phyloP scores from a whole-genome alignment of 768 basidiomycete species.

The Agrocybe pediades region DNA sequence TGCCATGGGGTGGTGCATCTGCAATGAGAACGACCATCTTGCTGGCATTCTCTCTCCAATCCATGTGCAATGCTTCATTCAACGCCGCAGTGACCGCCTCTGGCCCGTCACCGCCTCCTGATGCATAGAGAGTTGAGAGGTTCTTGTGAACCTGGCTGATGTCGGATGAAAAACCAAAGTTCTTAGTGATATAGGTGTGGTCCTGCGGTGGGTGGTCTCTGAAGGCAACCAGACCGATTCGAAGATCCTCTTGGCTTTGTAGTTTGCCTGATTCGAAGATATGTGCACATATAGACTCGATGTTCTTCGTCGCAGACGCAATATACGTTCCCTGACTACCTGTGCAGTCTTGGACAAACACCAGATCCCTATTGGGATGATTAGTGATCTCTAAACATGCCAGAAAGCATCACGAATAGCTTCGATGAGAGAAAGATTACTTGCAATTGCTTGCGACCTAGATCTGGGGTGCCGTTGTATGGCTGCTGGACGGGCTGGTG shows the following conservation, averaged over 20 bases:
- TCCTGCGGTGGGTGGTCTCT: conserved; percentile 98
- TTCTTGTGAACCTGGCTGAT: conserved; percentile 85
- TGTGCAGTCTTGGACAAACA: conserved; percentile 95
- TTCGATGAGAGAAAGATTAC: conserved; percentile 27
- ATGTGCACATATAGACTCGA: conserved; percentile 91
- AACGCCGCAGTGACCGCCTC: conserved; percentile 96
- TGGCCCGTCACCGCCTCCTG: conserved; percentile 92
- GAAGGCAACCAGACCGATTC: conserved; percentile 92
- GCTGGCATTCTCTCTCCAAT: conserved; percentile 85
- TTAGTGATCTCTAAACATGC: conserved; percentile 9
- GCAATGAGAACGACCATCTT: conserved; percentile 98
- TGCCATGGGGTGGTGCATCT: conserved; percentile 96
- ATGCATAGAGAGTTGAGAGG: conserved; percentile 82
- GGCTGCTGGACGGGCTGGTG: conserved; percentile 34
- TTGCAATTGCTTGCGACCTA: conserved; percentile 74
- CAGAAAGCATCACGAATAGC: neutral
- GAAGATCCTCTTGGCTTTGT: conserved; percentile 82
- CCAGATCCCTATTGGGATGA: conserved; percentile 70
- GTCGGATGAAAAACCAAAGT: conserved; percentile 93
- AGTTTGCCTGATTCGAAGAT: conserved; percentile 95
- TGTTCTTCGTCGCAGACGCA: conserved; percentile 94
- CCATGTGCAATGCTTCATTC: conserved; percentile 83
- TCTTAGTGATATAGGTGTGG: conserved; percentile 91
- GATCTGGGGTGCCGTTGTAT: conserved; percentile 29
- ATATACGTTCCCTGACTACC: conserved; percentile 91